Evolutionary conservation across 192 early-diverging fungal genomes (phyloP), one percentile per base, ranked within the genome.

Genomic region (Coemansia sp.): DNA sequence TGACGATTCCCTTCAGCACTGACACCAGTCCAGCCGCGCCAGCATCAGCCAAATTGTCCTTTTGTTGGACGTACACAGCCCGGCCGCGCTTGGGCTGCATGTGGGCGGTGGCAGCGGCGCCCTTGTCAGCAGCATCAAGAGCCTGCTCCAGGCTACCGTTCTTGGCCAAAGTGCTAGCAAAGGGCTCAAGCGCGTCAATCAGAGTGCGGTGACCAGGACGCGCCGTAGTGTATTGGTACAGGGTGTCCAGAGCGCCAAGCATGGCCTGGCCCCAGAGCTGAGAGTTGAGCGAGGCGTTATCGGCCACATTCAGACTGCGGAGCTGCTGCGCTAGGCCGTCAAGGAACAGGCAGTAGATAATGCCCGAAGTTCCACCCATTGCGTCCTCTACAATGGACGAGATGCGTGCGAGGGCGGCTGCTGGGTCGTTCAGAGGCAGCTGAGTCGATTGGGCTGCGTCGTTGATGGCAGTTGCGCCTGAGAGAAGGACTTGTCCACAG

Each of bases 281-380:
- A 2, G 77, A 46, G 11, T 69, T 71, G n/a, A 78, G 65, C 46
- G 75, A 55, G 18, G 29, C 75, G 46, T 65, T 67, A 70, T 65
- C 74, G 31, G 33, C 63, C 38, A 59, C 73, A 20, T 57, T 54
- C 15, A 79, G 65, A 0, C 61, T 51, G 31, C 67, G 81, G 7
- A 91, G 66, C 24, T 87, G 85, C 72, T 85, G 84, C 1, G 88
- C 88, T 22, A 88, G 72, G 1, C 85, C 89, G 67, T 90, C 89
- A 16, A 93, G 77, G 82, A 92, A 91, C 40, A 89, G 82, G 73
- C 93, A 94, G 76, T 92, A 92, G 60, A 95, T 85, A 42, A 89
- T 91, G 18, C 92, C 93, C 0, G 88, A 89, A 2, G 91, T 93
- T 15, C 94, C 94, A 2, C 93, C 93, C 90, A 93, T 94, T 5